These are phyloP conservation scores for Gynochthodes officinalis DNA, from an alignment of 257 asterid genomes.

Conservation along the genomic window DNA sequence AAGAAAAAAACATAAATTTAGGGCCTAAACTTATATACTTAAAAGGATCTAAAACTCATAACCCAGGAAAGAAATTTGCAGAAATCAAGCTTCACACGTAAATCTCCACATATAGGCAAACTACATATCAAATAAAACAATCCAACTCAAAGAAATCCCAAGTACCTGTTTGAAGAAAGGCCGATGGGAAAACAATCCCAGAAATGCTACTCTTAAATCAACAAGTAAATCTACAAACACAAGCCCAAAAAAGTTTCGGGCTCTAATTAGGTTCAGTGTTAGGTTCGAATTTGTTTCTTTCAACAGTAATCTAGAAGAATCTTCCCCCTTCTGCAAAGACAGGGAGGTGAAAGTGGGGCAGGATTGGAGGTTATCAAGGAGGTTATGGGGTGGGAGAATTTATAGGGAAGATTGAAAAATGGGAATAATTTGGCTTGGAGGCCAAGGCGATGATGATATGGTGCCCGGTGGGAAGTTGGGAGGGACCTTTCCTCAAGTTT, in stretches of 20 bases:
- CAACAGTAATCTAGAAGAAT: not conserved
- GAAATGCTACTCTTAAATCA: too few relatives aligned
- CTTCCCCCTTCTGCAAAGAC: not conserved
- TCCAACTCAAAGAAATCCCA: not conserved
- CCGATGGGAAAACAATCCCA: not conserved
- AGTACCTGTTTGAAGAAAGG: slow-evolving; percentile 19
- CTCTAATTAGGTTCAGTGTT: not conserved
- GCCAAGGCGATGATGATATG: slow-evolving; percentile 17
- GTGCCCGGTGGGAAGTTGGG: not conserved
- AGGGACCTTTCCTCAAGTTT: not conserved
- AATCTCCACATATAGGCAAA: not conserved
- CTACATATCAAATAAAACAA: not conserved
- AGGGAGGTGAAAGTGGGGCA: not conserved
- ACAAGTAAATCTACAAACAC: not conserved
- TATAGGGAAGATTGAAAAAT: not conserved
- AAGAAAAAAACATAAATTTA: not conserved
- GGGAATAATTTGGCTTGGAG: slow-evolving; percentile 19
- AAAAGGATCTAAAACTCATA: not conserved
- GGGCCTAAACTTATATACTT: not conserved
- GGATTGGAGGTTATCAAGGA: not conserved
- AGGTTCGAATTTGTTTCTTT: not conserved
- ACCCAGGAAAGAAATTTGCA: slow-evolving; percentile 10
- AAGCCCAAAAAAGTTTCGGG: not conserved
- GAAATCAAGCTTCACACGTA: not conserved
- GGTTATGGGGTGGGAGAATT: not conserved